Percentiles rank a stretch among this genome's conserved stretches.
These are phyloP conservation scores for Penicillium herquei DNA, from an alignment of 495 filamentous ascomycete species.

Conservation along the genomic window DNA sequence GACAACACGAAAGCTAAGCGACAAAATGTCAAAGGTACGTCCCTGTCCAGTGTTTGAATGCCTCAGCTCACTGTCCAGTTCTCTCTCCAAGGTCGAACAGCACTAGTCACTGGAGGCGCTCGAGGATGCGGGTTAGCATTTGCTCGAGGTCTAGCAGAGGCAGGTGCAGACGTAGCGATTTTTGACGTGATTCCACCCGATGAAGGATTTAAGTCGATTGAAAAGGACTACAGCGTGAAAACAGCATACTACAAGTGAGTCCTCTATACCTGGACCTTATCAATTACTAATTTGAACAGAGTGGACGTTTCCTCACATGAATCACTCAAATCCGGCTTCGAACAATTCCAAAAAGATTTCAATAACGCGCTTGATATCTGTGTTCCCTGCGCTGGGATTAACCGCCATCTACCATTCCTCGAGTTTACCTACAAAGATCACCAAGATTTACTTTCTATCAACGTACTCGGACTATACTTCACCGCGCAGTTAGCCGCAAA, in stretches of 20 bases:
- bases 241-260: slow-evolving; percentile 51
- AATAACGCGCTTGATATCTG: slow-evolving; percentile 40
- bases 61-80: slow-evolving; percentile 27
- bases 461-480: slow-evolving; percentile 36
- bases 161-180: slow-evolving; percentile 77
- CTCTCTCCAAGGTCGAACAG: slow-evolving; percentile 58
- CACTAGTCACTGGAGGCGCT: slow-evolving; percentile 78
- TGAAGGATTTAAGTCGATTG: slow-evolving; percentile 28
- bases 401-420: slow-evolving; percentile 36
- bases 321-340: slow-evolving; percentile 57
- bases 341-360: slow-evolving; percentile 40
- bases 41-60: not conserved
- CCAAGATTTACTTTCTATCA: slow-evolving; percentile 37
- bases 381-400: slow-evolving; percentile 41
- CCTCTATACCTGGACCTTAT: slow-evolving; percentile 45
- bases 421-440: slow-evolving; percentile 45
- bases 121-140: slow-evolving; percentile 80
- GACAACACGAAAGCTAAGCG: too few relatives aligned
- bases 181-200: slow-evolving; percentile 47
- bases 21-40: slow-evolving; percentile 17
- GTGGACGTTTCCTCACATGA: slow-evolving; percentile 60
- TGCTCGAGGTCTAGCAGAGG: slow-evolving; percentile 75
- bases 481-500: slow-evolving; percentile 47
- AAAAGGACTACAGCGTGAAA: slow-evolving; percentile 30
- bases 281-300: slow-evolving; percentile 50